A percentile compares a stretch with the other conserved stretches of the same genome.
These are phyloP conservation scores for Ambrosiella beaveri DNA, from an alignment of 2,329 filamentous ascomycete species.

Conservation along the genomic window DNA sequence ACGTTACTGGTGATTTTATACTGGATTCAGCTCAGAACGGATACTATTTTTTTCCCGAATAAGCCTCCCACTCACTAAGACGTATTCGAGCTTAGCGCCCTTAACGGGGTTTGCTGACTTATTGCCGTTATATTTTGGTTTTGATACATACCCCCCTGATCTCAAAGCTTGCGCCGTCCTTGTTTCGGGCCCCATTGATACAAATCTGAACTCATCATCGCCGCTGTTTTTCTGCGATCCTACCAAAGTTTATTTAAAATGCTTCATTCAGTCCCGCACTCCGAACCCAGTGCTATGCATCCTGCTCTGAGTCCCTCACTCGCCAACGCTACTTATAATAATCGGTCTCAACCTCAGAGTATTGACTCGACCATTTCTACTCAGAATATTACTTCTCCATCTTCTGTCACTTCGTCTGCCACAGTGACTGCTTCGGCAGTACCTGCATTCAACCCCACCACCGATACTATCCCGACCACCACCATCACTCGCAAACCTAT, in stretches of 20 bases:
- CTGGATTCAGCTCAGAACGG: not conserved
- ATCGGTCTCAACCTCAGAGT: constrained; percentile 1
- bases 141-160: not conserved
- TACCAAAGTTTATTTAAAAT: constrained; percentile 3
- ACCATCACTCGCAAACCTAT: not conserved
- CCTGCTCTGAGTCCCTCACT: constrained; percentile 27
- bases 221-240: constrained; percentile 4
- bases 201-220: constrained; percentile 2
- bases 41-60: not conserved
- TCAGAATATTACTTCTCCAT: constrained; percentile 13
- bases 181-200: not conserved
- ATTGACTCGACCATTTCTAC: constrained; percentile 3
- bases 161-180: not conserved
- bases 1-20: not conserved
- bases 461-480: not conserved
- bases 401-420: constrained; percentile 14
- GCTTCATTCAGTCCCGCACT: constrained; percentile 1
- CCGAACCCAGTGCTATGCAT: constrained; percentile 25
- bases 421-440: constrained; percentile 13
- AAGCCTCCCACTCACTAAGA: not conserved
- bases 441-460: constrained; percentile 8
- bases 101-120: not conserved
- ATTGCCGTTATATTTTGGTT: not conserved
- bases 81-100: not conserved
- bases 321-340: constrained; percentile 16